phyloP scores from a whole-genome alignment of 352 stramenopile genomes.

The Globisporangium alternatum region DNA sequence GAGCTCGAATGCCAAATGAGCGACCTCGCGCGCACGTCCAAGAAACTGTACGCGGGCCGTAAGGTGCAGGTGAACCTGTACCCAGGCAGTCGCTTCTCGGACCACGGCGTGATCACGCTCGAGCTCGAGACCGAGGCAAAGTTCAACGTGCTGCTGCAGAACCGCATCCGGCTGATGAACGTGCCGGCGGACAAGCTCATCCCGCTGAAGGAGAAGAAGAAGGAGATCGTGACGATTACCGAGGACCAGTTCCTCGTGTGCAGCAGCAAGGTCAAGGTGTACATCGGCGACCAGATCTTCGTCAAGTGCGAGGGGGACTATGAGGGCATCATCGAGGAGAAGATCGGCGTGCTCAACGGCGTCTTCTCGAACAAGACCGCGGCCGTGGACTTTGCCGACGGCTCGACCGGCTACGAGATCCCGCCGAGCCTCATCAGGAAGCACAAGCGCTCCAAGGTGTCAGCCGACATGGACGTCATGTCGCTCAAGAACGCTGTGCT shows the following conservation, averaged over 20 bases:
- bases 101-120: constrained; percentile 55
- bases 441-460: constrained; percentile 33
- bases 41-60: constrained; percentile 54
- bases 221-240: constrained; percentile 46
- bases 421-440: constrained; percentile 55
- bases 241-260: constrained; percentile 74
- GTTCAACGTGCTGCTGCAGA: constrained; percentile 66
- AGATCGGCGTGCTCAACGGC: constrained; percentile 66
- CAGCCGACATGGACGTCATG: constrained; percentile 53
- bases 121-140: constrained; percentile 32
- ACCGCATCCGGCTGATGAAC: constrained; percentile 67
- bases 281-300: constrained; percentile 77
- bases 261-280: constrained; percentile 54
- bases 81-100: constrained; percentile 63
- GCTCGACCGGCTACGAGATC: constrained; percentile 70
- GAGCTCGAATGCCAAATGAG: constrained; percentile 55
- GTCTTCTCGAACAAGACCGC: constrained; percentile 77
- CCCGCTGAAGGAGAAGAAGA: constrained; percentile 64
- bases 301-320: constrained; percentile 60
- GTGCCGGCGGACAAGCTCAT: constrained; percentile 60
- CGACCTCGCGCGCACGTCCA: constrained; percentile 40
- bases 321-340: constrained; percentile 52
- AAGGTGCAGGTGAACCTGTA: constrained; percentile 77
- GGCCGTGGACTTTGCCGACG: constrained; percentile 72
- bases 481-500: constrained; percentile 77